phyloP scores from a whole-genome alignment of 768 basidiomycete genomes.

The Holtermanniella nyarrowii region DNA sequence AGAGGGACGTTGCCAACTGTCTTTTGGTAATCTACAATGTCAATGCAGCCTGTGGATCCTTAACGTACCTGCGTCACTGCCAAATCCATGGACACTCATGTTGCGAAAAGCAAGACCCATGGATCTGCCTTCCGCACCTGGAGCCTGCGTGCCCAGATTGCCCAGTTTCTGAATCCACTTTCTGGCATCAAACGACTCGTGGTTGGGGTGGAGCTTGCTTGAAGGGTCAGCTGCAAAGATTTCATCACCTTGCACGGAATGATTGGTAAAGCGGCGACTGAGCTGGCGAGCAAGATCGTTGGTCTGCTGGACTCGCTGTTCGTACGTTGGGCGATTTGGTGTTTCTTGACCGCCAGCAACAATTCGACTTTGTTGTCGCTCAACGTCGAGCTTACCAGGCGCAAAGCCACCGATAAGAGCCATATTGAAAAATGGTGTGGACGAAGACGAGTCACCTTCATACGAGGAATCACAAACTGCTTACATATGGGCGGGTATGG shows the following conservation, averaged over 20 bases:
- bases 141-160: slow-evolving; percentile 11
- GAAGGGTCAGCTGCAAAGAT: slow-evolving; percentile 33
- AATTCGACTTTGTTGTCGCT: no score
- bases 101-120: slow-evolving; percentile 43
- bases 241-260: slow-evolving; percentile 1
- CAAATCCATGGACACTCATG: slow-evolving; percentile 40
- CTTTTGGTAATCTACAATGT: slow-evolving; percentile 43
- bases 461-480: no score
- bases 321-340: no score
- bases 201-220: slow-evolving; percentile 41
- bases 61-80: slow-evolving; percentile 30
- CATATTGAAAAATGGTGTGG: no score
- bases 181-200: slow-evolving; percentile 39
- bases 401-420: no score
- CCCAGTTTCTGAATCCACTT: slow-evolving; percentile 40
- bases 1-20: slow-evolving; percentile 42
- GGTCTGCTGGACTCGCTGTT: slow-evolving; percentile 8
- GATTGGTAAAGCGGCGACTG: slow-evolving; percentile 2
- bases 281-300: slow-evolving; percentile 18
- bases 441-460: no score
- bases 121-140: slow-evolving; percentile 14
- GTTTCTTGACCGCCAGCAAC: no score
- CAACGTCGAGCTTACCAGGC: no score
- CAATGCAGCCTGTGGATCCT: not conserved
- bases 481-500: no score